Evolutionary conservation across 768 basidiomycete species (phyloP).

Genomic region (Trametes cingulata): DNA sequence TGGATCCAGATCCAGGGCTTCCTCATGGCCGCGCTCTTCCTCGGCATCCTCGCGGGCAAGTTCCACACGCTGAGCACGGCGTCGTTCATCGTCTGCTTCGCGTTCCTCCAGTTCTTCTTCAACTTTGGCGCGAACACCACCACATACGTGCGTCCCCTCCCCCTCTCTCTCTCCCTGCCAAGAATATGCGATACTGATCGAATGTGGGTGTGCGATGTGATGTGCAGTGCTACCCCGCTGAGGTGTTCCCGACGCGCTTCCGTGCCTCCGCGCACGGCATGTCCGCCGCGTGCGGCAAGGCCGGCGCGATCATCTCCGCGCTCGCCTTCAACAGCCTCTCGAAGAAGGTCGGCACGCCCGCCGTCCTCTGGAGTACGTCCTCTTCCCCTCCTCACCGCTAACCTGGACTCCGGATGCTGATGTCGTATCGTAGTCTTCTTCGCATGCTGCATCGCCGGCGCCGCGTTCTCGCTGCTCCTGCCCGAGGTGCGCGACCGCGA

Average conservation of each 20-base stretch:
- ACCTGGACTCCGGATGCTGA: background rate
- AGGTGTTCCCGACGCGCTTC: conserved; percentile 79
- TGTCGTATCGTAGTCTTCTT: conserved; percentile 54
- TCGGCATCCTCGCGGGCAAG: conserved; percentile 67
- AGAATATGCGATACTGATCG: background rate
- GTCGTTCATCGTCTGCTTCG: conserved; percentile 71
- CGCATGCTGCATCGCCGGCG: conserved; percentile 60
- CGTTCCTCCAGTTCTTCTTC: conserved; percentile 79
- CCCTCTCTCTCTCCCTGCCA: too few species aligned
- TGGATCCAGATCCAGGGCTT: conserved; percentile 78
- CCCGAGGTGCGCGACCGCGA: conserved; percentile 55
- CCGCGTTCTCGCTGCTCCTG: conserved; percentile 48
- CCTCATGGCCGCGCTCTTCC: conserved; percentile 65
- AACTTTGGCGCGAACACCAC: conserved; percentile 76
- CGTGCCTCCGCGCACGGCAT: conserved; percentile 75
- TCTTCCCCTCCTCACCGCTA: background rate
- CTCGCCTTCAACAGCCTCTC: conserved; percentile 70
- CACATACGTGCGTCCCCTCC: conserved; percentile 26
- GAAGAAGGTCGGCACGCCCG: conserved; percentile 60
- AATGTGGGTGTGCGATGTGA: background rate
- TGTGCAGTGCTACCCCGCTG: conserved; percentile 66
- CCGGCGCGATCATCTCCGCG: conserved; percentile 75
- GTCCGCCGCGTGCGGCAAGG: conserved; percentile 72
- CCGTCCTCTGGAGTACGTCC: conserved; percentile 69
- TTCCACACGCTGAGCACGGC: conserved; percentile 57